Percentiles rank a stretch among this genome's conserved stretches.
Conservation (phyloP, 2,329 filamentous ascomycete species). For the Immersiporthe knoxdaviesiana region DNA sequence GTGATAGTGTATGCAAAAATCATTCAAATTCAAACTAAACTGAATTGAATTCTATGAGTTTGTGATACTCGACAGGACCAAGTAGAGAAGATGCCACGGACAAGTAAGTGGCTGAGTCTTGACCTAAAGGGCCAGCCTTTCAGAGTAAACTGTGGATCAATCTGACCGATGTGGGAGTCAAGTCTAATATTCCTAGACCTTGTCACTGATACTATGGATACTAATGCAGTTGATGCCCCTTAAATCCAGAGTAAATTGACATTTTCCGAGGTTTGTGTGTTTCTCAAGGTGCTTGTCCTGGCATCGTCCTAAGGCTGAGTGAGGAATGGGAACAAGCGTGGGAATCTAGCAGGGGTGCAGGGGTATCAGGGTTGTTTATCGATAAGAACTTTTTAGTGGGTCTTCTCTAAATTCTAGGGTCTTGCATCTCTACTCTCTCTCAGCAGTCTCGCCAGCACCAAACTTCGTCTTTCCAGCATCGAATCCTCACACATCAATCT, state of each 20-base stretch:
- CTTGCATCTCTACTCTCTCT: background rate
- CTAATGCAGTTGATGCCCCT: background rate
- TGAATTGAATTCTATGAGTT: no score
- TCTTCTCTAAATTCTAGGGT: constrained; percentile 18
- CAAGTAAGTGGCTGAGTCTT: no score
- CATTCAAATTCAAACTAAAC: no score
- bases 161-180: no score
- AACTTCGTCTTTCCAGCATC: background rate
- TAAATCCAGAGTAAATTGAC: background rate
- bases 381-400: constrained; percentile 26
- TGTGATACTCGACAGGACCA: no score
- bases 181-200: background rate
- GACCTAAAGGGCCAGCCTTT: no score
- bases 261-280: background rate
- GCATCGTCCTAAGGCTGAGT: background rate
- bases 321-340: background rate
- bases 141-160: no score
- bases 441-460: background rate
- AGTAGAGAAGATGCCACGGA: no score
- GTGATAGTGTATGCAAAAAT: no score
- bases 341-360: background rate
- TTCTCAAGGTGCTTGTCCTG: background rate
- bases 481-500: background rate
- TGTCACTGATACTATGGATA: background rate
- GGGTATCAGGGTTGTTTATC: constrained; percentile 12